phyloP scores from a whole-genome alignment of 306 rosid species.

The Trichosanthes truncata region DNA sequence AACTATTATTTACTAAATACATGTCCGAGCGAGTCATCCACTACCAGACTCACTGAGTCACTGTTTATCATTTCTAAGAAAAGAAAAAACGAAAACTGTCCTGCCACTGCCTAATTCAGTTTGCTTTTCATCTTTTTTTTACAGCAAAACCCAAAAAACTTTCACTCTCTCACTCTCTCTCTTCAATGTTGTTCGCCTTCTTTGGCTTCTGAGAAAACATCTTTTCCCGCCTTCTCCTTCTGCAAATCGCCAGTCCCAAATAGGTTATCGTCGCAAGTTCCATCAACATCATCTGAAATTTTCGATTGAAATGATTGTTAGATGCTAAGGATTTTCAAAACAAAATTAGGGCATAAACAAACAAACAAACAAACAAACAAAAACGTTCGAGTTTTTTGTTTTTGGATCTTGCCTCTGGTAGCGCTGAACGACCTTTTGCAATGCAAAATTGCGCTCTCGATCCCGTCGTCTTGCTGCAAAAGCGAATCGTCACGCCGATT shows the following conservation, averaged over 20 bases:
- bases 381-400: background rate
- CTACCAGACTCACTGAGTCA: conserved; percentile 1
- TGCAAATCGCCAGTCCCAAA: background rate
- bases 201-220: background rate
- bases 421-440: conserved; percentile 73
- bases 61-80: conserved; percentile 3
- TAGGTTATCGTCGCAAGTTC: background rate
- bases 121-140: conserved; percentile 10
- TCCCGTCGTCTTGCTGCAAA: conserved; percentile 66
- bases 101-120: conserved; percentile 6
- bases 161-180: background rate
- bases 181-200: background rate
- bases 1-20: conserved; percentile 10
- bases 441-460: conserved; percentile 85
- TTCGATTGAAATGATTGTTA: background rate
- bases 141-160: conserved; percentile 5
- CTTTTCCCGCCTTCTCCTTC: conserved; percentile 2
- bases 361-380: background rate
- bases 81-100: conserved; percentile 7
- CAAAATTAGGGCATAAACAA: background rate
- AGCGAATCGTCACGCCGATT: conserved; percentile 64
- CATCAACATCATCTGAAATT: conserved; percentile 9
- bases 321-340: background rate
- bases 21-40: background rate
- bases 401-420: conserved; percentile 41